Percentiles rank a stretch among this genome's conserved stretches.
Conservation (phyloP, 495 filamentous ascomycete genomes). For the Stereocaulon alpinum region DNA sequence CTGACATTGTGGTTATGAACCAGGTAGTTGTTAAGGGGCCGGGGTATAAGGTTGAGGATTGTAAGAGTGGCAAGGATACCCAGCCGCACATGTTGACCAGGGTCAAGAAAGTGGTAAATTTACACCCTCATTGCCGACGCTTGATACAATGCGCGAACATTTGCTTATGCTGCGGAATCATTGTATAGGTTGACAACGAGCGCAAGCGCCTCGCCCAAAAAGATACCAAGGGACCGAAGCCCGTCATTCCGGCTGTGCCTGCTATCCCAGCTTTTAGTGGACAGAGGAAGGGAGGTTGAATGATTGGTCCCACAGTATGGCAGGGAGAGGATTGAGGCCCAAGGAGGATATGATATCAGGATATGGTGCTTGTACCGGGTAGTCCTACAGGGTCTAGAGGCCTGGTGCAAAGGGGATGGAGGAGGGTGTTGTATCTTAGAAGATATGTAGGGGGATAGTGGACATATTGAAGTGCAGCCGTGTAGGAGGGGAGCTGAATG, state of each 20-base stretch:
- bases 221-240: constrained; percentile 14
- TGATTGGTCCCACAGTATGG: not conserved
- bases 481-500: no score
- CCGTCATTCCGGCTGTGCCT: constrained; percentile 22
- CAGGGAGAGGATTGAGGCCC: not conserved
- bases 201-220: constrained; percentile 18
- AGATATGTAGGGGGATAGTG: no score
- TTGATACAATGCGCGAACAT: not conserved
- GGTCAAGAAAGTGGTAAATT: constrained; percentile 56
- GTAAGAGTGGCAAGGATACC: constrained; percentile 39
- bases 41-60: constrained; percentile 47
- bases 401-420: no score
- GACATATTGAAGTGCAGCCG: no score
- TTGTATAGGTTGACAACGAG: constrained; percentile 21
- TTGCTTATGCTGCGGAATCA: not conserved
- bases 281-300: constrained; percentile 20
- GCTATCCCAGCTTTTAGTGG: constrained; percentile 17
- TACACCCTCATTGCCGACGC: not conserved
- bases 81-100: constrained; percentile 42
- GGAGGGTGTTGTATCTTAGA: no score
- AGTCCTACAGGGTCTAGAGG: no score
- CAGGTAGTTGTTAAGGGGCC: constrained; percentile 51
- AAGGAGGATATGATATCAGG: not conserved
- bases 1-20: constrained; percentile 54
- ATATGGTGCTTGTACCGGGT: not conserved